Evolutionary conservation across 345 rosid species (phyloP).

Genomic region (Euphorbia pulcherrima): DNA sequence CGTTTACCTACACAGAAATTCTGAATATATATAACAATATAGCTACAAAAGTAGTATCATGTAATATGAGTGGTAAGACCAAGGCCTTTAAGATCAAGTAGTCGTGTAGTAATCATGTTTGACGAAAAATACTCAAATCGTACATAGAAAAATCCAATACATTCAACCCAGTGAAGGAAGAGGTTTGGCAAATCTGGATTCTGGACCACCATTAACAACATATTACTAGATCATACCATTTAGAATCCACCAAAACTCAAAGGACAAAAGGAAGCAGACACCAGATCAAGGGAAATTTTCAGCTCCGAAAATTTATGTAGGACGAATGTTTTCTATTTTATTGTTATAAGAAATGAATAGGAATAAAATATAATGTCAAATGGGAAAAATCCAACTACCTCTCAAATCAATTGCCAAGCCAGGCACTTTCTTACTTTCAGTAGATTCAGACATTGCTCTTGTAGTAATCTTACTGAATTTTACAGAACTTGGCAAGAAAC

Average conservation of each 20-base stretch:
- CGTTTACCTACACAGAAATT: conserved; percentile 58
- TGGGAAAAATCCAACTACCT: conserved; percentile 40
- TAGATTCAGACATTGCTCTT: conserved; percentile 58
- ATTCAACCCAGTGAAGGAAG: not conserved
- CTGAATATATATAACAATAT: conserved; percentile 4
- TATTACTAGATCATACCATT: no score
- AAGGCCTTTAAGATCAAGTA: not conserved
- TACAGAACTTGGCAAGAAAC: conserved; percentile 30
- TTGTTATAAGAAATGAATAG: not conserved
- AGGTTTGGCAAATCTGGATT: not conserved
- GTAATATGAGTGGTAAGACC: not conserved
- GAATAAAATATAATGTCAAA: not conserved
- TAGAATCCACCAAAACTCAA: no score
- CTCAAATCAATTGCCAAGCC: conserved; percentile 81
- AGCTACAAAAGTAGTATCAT: not conserved
- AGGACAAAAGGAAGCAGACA: not conserved
- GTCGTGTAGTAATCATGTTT: not conserved
- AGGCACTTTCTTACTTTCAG: conserved; percentile 44
- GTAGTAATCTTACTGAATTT: conserved; percentile 41
- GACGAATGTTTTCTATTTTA: no score
- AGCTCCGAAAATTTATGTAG: no score
- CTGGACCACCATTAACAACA: no score
- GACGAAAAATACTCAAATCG: not conserved
- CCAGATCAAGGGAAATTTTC: no score
- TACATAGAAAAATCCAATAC: not conserved